Evolutionary conservation across 106 monocot genomes (phyloP).

Genomic region (Triglochin maritima): DNA sequence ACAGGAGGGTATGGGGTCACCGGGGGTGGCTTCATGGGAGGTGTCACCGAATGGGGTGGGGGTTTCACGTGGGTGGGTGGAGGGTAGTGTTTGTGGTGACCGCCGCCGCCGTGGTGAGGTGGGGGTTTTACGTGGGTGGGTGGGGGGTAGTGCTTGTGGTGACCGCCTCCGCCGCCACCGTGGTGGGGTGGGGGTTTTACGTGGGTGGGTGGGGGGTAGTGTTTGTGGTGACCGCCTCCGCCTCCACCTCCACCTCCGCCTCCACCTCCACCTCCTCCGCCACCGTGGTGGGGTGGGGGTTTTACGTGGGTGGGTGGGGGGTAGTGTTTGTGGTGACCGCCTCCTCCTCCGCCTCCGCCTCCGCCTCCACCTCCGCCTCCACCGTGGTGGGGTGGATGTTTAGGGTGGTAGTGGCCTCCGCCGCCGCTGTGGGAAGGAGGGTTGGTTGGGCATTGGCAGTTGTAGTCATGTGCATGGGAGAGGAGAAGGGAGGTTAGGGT

Average conservation of each 20-base stretch:
- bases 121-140: not conserved
- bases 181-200: not conserved
- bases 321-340: not conserved
- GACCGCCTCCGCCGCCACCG: not conserved
- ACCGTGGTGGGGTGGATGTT: not conserved
- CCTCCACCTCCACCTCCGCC: no score
- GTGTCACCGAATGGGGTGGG: not conserved
- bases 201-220: not conserved
- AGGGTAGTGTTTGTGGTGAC: no score
- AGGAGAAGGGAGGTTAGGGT: not conserved
- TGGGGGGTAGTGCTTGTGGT: not conserved
- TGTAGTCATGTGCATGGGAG: not conserved
- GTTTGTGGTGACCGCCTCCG: not conserved
- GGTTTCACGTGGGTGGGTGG: not conserved
- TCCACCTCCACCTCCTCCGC: no score
- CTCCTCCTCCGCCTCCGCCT: not conserved
- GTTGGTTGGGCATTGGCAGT: conserved; percentile 1
- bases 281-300: not conserved
- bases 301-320: not conserved
- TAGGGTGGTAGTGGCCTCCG: not conserved
- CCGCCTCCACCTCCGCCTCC: no score
- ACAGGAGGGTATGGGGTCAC: not conserved
- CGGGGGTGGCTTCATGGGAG: not conserved
- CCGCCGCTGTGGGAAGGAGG: not conserved
- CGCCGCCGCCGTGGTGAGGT: not conserved